Base-by-base conservation (phyloP, 2,329 filamentous ascomycete genomes). In the Cadophora sp. region DNA sequence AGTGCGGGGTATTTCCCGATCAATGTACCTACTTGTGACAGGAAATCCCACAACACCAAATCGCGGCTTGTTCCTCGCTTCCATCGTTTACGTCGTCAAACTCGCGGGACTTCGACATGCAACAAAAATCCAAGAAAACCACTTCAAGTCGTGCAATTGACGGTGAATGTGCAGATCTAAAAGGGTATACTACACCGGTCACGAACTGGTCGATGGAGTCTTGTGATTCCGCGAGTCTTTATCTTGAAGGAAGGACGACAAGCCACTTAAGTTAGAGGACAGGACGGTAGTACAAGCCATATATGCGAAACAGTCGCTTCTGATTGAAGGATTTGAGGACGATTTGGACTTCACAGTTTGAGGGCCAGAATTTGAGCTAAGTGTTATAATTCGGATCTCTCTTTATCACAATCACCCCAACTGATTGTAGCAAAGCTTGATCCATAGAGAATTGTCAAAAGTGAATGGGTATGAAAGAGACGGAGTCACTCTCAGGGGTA, bases 41-140 rank as follows among this genome's bases (percentile, higher is more conserved):
- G 4, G 4, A 24, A 11, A n/a, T 51, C 2, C 26, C 51, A 31
- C 22, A 59, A 22, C 19, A 37, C 8, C n/a, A 40, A 7, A 9
- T 26, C 7, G 55, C 40, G 22, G 55, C 55, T 59, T 59, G 29
- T 40, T 26, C 3, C 29, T 59, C 55, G 34, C 31, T 59, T 59
- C n/a, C 19, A 14, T 59, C 55, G 55, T 59, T 58, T 37, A 37
- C 12, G 19, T 58, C 53, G 53, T 24, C n/a, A 29, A n/a, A 27
- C 53, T 29, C 31, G 31, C 29, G 9, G 27, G 37, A 40, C 2
- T 59, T 11, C 55, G 55, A 37, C 29, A 7, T 59, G 55, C 55
- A 59, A 59, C 29, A 59, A 40, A 37, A n/a, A n/a, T n/a, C 3
- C 34, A 37, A 37, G 14, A 34, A 37, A 26, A 59, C 4, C n/a